A percentile compares a stretch with the other conserved stretches of the same genome.
Evolutionary conservation across 2,329 filamentous ascomycete genomes (phyloP).

Genomic region (Plectosphaerella plurivora): DNA sequence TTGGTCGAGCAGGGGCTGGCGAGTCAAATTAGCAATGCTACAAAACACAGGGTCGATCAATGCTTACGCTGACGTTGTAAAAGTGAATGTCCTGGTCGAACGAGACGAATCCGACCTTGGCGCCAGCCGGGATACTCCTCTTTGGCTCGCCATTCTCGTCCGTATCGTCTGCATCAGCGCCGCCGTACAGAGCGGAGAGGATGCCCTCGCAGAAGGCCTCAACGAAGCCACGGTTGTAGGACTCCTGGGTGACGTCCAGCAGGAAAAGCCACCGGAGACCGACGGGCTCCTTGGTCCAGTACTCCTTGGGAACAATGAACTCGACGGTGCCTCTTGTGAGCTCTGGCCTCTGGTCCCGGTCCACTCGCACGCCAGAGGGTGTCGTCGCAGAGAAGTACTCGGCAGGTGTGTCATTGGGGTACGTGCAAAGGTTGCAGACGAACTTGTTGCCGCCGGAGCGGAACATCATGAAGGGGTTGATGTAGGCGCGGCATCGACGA

Average conservation of each 20-base stretch:
- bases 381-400: slow-evolving; percentile 94
- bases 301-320: slow-evolving; percentile 95
- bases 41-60: background rate
- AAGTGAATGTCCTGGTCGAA: slow-evolving; percentile 98
- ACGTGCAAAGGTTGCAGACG: slow-evolving; percentile 96
- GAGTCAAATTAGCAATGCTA: background rate
- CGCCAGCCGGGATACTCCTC: slow-evolving; percentile 65
- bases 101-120: slow-evolving; percentile 91
- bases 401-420: slow-evolving; percentile 86
- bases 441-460: slow-evolving; percentile 90
- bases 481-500: slow-evolving; percentile 88
- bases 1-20: slow-evolving; percentile 67
- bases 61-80: slow-evolving; percentile 82
- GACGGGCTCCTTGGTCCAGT: slow-evolving; percentile 93
- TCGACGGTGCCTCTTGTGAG: slow-evolving; percentile 90
- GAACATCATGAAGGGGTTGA: slow-evolving; percentile 99
- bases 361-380: slow-evolving; percentile 79
- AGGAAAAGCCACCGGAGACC: slow-evolving; percentile 85
- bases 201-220: slow-evolving; percentile 90
- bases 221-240: slow-evolving; percentile 84
- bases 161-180: slow-evolving; percentile 46
- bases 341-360: slow-evolving; percentile 85
- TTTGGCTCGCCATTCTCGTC: slow-evolving; percentile 49
- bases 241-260: slow-evolving; percentile 89
- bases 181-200: slow-evolving; percentile 75